A percentile compares a stretch with the other conserved stretches of the same genome.
phyloP scores from a whole-genome alignment of 129 eudicot species.

The Artemisia argyi region DNA sequence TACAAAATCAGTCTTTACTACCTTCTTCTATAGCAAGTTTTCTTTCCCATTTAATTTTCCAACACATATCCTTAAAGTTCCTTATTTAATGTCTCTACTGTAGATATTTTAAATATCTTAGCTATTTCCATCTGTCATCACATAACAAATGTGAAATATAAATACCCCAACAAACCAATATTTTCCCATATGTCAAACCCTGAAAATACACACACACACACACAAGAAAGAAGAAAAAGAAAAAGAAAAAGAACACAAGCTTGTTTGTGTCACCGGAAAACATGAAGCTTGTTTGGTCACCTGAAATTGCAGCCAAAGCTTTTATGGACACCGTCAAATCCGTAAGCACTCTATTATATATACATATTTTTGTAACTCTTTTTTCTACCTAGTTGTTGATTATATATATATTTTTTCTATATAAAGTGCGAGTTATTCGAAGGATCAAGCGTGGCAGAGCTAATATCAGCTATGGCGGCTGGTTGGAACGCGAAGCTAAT shows the following conservation, averaged over 20 bases:
- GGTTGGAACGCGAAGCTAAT: slow-evolving; percentile 82
- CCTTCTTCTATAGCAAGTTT: no score
- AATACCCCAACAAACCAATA: slow-evolving; percentile 17
- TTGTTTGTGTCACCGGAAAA: background rate
- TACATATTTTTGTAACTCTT: no score
- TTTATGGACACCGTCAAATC: slow-evolving; percentile 82
- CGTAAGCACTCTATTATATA: slow-evolving; percentile 46
- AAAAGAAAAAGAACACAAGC: no score
- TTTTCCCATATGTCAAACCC: slow-evolving; percentile 1
- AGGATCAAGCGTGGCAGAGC: slow-evolving; percentile 84
- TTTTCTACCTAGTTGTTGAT: background rate
- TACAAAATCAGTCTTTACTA: no score
- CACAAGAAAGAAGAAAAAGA: no score
- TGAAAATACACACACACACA: no score
- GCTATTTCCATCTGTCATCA: no score
- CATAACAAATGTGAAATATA: slow-evolving; percentile 11
- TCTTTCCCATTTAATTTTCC: no score
- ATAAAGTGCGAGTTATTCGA: slow-evolving; percentile 48
- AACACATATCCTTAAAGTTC: no score
- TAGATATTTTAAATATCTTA: no score
- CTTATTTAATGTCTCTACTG: no score
- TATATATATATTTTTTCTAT: background rate
- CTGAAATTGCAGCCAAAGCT: slow-evolving; percentile 89
- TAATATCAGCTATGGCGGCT: slow-evolving; percentile 93
- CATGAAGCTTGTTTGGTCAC: slow-evolving; percentile 97